Base-by-base conservation (phyloP, 2,329 filamentous ascomycete genomes). In the Calycina herbarum region DNA sequence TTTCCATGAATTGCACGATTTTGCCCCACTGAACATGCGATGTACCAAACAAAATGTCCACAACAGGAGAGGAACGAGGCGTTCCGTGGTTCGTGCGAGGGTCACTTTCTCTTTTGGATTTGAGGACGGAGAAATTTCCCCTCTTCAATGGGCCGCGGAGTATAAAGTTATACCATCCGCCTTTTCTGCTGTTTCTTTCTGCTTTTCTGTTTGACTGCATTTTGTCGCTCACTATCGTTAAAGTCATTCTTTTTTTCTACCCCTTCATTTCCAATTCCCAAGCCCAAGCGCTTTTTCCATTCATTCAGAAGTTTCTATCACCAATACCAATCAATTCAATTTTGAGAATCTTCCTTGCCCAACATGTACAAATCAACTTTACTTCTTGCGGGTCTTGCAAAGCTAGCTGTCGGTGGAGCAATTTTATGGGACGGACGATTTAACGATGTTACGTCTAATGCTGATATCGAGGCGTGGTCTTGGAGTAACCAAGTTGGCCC, bases 371-470 rank as follows among this genome's bases (percentile, higher is more conserved):
- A 64, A 17, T 57, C 48, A 48, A 17, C 61, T 13, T 24, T 51
- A 51, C 27, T 45, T n/a, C 24, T 64, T 20, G 35, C 58, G 5
- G 29, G 17, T n/a, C 57, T 64, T 35, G 48, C 48, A 8, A 59
- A 59, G n/a, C 38, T 65, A 27, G 64, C 59, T 54, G 45, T 65
- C 7, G 72, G 71, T 73, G 82, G 81, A 61, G 81, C 79, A 0
- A 78, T 86, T 48, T 77, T 86, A 10, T 89, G 86, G 86, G 86
- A 89, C 74, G 86, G 86, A 54, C 84, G 86, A 61, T 86, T 88
- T 79, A 88, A 88, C 75, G 82, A 86, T 66, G 78, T 86, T 70
- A 77, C 78, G 20, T 79, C 82, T 13, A 80, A 80, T 48, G 72
- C 79, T 7, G 85, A 88, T 73, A 80, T 89, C 40, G 79, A 81